phyloP scores from a whole-genome alignment of 345 rosid genomes.

The Rubroshorea leprosula region DNA sequence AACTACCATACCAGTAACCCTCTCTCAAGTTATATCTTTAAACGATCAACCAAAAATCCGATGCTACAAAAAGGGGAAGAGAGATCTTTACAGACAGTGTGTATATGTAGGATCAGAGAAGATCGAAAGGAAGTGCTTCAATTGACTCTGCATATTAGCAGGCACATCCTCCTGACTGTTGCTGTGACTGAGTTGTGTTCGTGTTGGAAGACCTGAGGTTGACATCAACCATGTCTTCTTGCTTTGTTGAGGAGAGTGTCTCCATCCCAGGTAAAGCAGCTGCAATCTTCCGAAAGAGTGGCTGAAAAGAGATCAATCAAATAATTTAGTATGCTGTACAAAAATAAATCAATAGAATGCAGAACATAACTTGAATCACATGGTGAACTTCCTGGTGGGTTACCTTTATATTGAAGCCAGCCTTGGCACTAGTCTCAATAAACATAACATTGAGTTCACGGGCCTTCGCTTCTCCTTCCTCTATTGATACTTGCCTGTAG shows the following conservation, averaged over 20 bases:
- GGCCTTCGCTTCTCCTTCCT: constrained; percentile 86
- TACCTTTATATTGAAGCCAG: constrained; percentile 94
- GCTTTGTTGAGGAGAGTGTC: constrained; percentile 81
- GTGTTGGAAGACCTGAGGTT: constrained; percentile 77
- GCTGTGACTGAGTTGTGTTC: constrained; percentile 54
- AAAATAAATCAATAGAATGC: neutral
- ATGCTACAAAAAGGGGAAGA: constrained; percentile 23
- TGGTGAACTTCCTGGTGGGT: neutral
- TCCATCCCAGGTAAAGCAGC: constrained; percentile 96
- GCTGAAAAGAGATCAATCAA: constrained; percentile 31
- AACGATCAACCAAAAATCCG: constrained; percentile 11
- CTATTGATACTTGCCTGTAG: constrained; percentile 84
- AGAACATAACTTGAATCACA: neutral
- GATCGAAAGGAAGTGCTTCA: constrained; percentile 2
- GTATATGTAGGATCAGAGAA: constrained; percentile 7
- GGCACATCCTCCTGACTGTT: constrained; percentile 75
- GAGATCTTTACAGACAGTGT: constrained; percentile 24
- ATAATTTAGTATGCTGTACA: neutral
- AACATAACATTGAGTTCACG: constrained; percentile 82
- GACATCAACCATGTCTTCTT: constrained; percentile 92
- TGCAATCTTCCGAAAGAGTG: constrained; percentile 82
- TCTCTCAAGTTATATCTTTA: constrained; percentile 8
- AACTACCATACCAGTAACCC: constrained; percentile 18
- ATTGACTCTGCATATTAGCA: constrained; percentile 35
- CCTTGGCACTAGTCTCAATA: constrained; percentile 91